Percentiles rank a stretch among this genome's conserved stretches.
These are phyloP conservation scores for Musa itinerans DNA, from an alignment of 176 grass and related monocot genomes.

Conservation along the genomic window DNA sequence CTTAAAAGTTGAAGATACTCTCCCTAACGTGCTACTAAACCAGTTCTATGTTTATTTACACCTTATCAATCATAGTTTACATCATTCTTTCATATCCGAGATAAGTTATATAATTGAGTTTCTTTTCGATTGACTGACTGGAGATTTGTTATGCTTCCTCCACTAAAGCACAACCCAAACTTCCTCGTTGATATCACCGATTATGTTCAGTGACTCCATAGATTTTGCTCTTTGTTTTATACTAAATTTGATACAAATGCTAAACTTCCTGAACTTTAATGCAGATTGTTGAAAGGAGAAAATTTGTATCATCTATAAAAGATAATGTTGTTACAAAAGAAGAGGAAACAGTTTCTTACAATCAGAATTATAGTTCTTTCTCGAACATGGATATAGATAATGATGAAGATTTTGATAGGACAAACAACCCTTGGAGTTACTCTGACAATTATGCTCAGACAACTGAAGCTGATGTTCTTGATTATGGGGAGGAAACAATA, in stretches of 20 bases:
- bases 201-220: not conserved
- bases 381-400: constrained; percentile 26
- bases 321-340: constrained; percentile 44
- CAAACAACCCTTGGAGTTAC: constrained; percentile 5
- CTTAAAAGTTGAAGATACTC: no score
- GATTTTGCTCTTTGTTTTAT: not conserved
- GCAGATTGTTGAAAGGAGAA: constrained; percentile 82
- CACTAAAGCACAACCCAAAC: not conserved
- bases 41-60: not conserved
- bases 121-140: not conserved
- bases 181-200: not conserved
- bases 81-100: not conserved
- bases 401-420: constrained; percentile 21
- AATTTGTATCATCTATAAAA: constrained; percentile 45
- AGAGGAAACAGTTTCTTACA: constrained; percentile 24
- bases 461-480: constrained; percentile 25
- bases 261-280: constrained; percentile 27
- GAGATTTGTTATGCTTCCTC: not conserved
- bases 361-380: constrained; percentile 34
- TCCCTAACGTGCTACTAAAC: no score
- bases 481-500: constrained; percentile 20
- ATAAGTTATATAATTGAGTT: not conserved
- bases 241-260: constrained; percentile 20
- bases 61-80: not conserved
- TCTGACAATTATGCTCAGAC: constrained; percentile 26